Percentiles rank a stretch among this genome's conserved stretches.
phyloP scores from a whole-genome alignment of 192 early-diverging fungal species.

The Rhizophagus sp. region DNA sequence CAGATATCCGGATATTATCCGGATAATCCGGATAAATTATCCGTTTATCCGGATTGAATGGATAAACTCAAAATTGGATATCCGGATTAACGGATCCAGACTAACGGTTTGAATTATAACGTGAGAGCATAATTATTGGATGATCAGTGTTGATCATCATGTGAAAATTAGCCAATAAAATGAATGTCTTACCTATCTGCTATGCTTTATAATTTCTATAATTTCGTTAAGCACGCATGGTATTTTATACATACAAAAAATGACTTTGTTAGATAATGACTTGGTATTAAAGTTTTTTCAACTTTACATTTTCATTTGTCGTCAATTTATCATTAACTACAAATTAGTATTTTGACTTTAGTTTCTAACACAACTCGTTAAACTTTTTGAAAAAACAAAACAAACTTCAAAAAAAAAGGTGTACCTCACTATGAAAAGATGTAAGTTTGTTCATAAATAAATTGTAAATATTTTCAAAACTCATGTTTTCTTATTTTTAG shows the following conservation, averaged over 20 bases:
- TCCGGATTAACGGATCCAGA: too few relatives aligned
- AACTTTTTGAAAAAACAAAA: slow-evolving; percentile 43
- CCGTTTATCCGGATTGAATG: too few relatives aligned
- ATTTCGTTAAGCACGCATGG: too few relatives aligned
- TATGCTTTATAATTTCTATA: too few relatives aligned
- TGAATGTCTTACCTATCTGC: too few relatives aligned
- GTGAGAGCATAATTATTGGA: too few relatives aligned
- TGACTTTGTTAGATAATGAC: slow-evolving; percentile 24
- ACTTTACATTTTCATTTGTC: not conserved
- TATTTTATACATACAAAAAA: not conserved
- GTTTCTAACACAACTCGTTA: slow-evolving; percentile 42
- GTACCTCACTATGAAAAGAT: slow-evolving; percentile 53
- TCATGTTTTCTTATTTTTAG: not conserved
- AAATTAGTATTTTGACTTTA: slow-evolving; percentile 2
- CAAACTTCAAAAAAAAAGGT: slow-evolving; percentile 35
- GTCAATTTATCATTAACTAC: not conserved
- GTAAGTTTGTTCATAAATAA: slow-evolving; percentile 29
- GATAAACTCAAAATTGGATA: too few relatives aligned
- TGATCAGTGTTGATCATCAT: too few relatives aligned
- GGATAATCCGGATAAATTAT: too few relatives aligned
- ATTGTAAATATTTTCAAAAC: not conserved
- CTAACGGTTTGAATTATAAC: too few relatives aligned
- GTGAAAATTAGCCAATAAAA: too few relatives aligned
- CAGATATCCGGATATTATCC: too few relatives aligned
- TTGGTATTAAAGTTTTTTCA: slow-evolving; percentile 3